Evolutionary conservation across 495 filamentous ascomycete species (phyloP), one percentile per base, ranked within the genome.

Genomic region (Aspergillus indologenus): DNA sequence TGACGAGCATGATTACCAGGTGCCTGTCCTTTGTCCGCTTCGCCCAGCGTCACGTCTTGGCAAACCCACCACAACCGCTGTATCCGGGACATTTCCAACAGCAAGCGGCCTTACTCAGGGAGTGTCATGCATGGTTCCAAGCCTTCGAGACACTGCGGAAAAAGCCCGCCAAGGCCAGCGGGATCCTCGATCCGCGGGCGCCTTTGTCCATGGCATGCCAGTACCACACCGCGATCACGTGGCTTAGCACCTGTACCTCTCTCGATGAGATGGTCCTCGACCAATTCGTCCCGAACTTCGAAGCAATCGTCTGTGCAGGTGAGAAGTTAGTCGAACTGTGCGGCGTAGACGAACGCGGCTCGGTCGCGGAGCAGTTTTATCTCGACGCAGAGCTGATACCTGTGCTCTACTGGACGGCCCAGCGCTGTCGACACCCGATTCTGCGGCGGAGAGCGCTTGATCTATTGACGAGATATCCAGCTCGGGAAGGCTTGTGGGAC

Each of bases 341-440:
- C 40, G 34, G 23, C 4, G 17, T 18, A 15, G 19, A 14, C 8
- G 19, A 34, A 17, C 45, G 14, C 0, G 42, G 17, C 17, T n/a
- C 43, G 1, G 29, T 12, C 5, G 15, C 52, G 1, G 19, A 52
- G 14, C 53, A 51, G 15, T 68, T 70, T 18, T 50, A 43, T 1
- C 59, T 70, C 7, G 68, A 70, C 26, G 56, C 65, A 6, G 63
- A 58, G 5, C 40, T 70, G 0, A 45, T 64, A 5, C 58, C 65
- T 2, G 53, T 56, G 17, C 22, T 68, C 11, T 70, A 61, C 49
- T 68, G 52, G 54, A 56, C 58, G 1, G 55, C 59, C 0, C 21
- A 48, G n/a, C 57, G 53, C 42, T 70, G 68, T 51, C 65, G 68
- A 0, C 8, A 66, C 34, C 63, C 68, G 0, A 29, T 62, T 5